These are phyloP conservation scores for Pulicaria dysenterica DNA, from an alignment of 129 eudicot genomes.

Conservation along the genomic window DNA sequence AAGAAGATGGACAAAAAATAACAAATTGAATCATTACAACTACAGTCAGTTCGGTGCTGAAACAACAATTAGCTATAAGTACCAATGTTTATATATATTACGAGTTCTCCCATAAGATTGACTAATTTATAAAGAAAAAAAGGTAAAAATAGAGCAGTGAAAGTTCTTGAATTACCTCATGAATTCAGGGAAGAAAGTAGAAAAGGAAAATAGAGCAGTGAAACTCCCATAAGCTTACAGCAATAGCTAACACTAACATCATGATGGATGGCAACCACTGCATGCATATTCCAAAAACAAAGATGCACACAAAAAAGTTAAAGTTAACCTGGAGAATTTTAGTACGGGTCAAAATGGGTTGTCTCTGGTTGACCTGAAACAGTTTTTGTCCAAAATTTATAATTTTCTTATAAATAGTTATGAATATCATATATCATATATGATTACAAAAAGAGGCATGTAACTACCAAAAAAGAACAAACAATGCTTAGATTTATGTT, in stretches of 20 bases:
- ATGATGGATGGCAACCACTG: constrained; percentile 96
- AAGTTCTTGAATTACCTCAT: constrained; percentile 49
- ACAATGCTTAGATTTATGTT: constrained; percentile 19
- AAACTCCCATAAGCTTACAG: constrained; percentile 70
- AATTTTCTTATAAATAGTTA: too few relatives aligned
- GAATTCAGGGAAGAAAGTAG: constrained; percentile 86
- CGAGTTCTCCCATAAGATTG: constrained; percentile 11
- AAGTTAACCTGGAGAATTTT: background rate
- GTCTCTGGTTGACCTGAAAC: background rate
- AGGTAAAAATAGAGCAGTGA: background rate
- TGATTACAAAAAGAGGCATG: constrained; percentile 79
- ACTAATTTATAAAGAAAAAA: background rate
- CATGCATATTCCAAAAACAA: constrained; percentile 32
- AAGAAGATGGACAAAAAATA: too few relatives aligned
- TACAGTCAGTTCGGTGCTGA: too few relatives aligned
- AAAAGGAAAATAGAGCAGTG: constrained; percentile 85
- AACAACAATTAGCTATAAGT: too few relatives aligned
- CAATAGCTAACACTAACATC: constrained; percentile 58
- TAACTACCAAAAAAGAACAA: constrained; percentile 50
- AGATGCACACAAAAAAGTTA: background rate
- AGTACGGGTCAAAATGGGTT: background rate
- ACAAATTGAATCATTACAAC: too few relatives aligned
- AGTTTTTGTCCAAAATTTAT: background rate
- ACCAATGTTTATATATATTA: too few relatives aligned
- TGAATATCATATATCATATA: too few relatives aligned